Evolutionary conservation across 108 stramenopile genomes (phyloP).

Genomic region (Discostella stelligeroides): DNA sequence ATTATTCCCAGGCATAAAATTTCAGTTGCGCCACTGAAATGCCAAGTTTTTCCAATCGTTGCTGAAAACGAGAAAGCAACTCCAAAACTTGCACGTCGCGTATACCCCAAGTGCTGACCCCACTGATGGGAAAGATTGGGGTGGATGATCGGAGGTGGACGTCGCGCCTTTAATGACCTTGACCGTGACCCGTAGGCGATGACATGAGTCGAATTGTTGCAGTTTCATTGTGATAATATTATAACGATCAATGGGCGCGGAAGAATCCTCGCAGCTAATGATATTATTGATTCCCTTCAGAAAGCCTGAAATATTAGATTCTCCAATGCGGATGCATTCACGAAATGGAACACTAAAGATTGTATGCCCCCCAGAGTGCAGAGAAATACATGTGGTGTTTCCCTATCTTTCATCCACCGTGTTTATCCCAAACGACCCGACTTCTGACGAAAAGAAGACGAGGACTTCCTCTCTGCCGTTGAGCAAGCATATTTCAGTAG

Average conservation of each 20-base stretch:
- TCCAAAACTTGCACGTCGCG: conserved; percentile 16
- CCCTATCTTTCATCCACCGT: too few relatives aligned
- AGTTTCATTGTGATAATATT: conserved; percentile 38
- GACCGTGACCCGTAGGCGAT: conserved; percentile 4
- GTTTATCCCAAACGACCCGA: conserved; percentile 27
- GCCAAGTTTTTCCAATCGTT: conserved; percentile 25
- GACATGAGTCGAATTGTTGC: conserved; percentile 32
- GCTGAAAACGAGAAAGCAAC: conserved; percentile 35
- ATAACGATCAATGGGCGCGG: conserved; percentile 3
- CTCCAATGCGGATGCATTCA: too few relatives aligned
- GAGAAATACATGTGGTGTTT: too few relatives aligned
- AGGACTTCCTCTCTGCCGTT: conserved; percentile 42
- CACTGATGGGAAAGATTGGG: conserved; percentile 22
- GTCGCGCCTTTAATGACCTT: conserved; percentile 36
- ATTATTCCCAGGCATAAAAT: too few relatives aligned
- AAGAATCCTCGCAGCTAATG: conserved; percentile 12
- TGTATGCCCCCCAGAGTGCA: too few relatives aligned
- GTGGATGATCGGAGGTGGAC: conserved; percentile 31
- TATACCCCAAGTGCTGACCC: background rate
- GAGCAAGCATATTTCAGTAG: conserved; percentile 36
- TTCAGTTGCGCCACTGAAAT: too few relatives aligned
- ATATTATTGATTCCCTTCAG: too few relatives aligned
- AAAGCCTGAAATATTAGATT: too few relatives aligned
- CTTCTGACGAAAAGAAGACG: conserved; percentile 33
- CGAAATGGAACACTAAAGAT: too few relatives aligned